Percentiles rank a stretch among this genome's conserved stretches.
These are phyloP conservation scores for Amylocarpus encephaloides DNA, from an alignment of 2,329 filamentous ascomycete species.

Conservation along the genomic window DNA sequence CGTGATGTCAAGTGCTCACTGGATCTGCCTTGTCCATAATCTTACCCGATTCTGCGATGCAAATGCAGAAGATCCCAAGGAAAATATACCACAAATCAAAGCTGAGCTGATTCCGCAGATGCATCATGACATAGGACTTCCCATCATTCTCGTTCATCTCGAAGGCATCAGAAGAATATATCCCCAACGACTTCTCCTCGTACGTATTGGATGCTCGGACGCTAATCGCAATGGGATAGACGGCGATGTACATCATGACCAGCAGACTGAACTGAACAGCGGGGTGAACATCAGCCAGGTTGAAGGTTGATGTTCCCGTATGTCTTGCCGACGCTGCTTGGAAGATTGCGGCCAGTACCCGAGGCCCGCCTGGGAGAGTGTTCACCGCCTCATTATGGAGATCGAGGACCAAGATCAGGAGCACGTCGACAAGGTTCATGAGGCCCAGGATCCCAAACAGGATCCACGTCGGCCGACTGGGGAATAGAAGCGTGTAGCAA, in stretches of 20 bases:
- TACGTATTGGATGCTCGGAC: conserved; percentile 67
- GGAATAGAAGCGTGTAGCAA: conserved; percentile 60
- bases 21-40: background rate
- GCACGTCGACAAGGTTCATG: conserved; percentile 59
- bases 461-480: conserved; percentile 58
- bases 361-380: conserved; percentile 43
- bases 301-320: too few species aligned
- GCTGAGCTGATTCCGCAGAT: background rate
- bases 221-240: conserved; percentile 56
- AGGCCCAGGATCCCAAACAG: conserved; percentile 53
- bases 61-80: background rate
- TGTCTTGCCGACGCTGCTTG: too few species aligned
- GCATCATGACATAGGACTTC: background rate
- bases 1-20: background rate
- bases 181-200: conserved; percentile 60
- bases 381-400: conserved; percentile 52
- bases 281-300: too few species aligned
- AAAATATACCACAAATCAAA: background rate
- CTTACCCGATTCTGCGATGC: background rate
- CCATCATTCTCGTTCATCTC: conserved; percentile 23
- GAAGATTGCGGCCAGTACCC: conserved; percentile 59
- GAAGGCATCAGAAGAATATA: too few species aligned
- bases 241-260: conserved; percentile 64
- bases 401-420: conserved; percentile 59
- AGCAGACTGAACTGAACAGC: too few species aligned